Conservation (phyloP, 768 basidiomycete species). For the Hygrophorus pudorinus region DNA sequence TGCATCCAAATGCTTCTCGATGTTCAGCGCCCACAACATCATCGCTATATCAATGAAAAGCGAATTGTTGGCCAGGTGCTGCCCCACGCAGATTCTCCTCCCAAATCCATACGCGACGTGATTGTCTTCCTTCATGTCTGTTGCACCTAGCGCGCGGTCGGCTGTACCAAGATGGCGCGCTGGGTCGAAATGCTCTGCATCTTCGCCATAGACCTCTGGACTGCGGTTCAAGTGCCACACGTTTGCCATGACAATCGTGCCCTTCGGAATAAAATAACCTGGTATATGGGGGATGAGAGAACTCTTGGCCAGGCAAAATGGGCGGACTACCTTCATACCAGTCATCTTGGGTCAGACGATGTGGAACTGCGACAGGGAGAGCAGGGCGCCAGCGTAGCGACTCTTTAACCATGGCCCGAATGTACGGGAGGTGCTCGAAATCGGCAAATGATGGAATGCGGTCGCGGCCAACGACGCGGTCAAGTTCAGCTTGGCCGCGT, state of each 20-base stretch:
- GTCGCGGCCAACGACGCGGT: slow-evolving; percentile 6
- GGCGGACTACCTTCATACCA: background rate
- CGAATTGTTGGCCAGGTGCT: slow-evolving; percentile 25
- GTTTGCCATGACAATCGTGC: slow-evolving; percentile 5
- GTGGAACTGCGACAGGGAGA: slow-evolving; percentile 4
- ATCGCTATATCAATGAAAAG: slow-evolving; percentile 26
- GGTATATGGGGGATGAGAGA: background rate
- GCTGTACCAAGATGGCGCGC: slow-evolving; percentile 1
- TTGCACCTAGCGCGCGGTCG: too few relatives aligned
- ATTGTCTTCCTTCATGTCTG: slow-evolving; percentile 12
- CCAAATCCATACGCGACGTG: slow-evolving; percentile 32
- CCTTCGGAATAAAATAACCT: slow-evolving; percentile 6
- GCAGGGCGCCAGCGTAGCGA: slow-evolving; percentile 4
- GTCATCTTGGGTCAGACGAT: slow-evolving; percentile 5
- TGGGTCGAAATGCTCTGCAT: background rate
- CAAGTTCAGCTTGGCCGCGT: slow-evolving; percentile 5
- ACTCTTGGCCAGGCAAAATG: background rate
- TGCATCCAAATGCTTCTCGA: slow-evolving; percentile 14
- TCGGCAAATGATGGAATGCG: slow-evolving; percentile 4
- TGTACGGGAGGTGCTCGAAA: slow-evolving; percentile 1
- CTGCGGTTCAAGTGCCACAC: background rate
- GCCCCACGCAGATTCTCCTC: slow-evolving; percentile 27
- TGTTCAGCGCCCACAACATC: slow-evolving; percentile 27
- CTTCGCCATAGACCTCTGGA: background rate
- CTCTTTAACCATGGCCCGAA: slow-evolving; percentile 6